phyloP scores from a whole-genome alignment of 352 stramenopile genomes.

The Pythium biforme region DNA sequence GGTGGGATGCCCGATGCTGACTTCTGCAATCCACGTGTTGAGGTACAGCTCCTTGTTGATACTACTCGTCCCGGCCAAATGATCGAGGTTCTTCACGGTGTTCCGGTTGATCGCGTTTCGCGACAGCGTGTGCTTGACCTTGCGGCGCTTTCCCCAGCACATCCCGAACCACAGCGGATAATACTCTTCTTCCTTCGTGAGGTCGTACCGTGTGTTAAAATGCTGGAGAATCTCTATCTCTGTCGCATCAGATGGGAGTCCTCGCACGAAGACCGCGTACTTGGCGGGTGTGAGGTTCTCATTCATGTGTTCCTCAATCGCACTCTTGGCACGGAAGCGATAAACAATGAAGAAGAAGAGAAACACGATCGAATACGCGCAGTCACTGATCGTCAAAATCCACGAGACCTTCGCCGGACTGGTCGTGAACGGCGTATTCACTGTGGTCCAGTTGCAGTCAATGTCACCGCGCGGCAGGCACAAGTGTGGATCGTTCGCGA shows the following conservation, averaged over 20 bases:
- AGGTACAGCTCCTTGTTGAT: slow-evolving; percentile 65
- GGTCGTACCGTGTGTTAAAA: slow-evolving; percentile 76
- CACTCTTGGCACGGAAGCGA: slow-evolving; percentile 34
- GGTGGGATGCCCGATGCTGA: slow-evolving; percentile 76
- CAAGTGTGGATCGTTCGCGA: slow-evolving; percentile 34
- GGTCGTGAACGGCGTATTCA: slow-evolving; percentile 69
- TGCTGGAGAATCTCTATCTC: slow-evolving; percentile 65
- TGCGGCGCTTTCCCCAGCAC: slow-evolving; percentile 57
- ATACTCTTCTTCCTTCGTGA: slow-evolving; percentile 61
- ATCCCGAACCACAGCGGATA: slow-evolving; percentile 59
- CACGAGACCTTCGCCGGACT: slow-evolving; percentile 57
- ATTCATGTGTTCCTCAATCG: slow-evolving; percentile 64
- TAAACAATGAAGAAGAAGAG: slow-evolving; percentile 66
- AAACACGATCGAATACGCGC: slow-evolving; percentile 67
- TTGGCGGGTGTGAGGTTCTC: slow-evolving; percentile 82
- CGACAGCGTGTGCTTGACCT: slow-evolving; percentile 46
- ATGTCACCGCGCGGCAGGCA: slow-evolving; percentile 59
- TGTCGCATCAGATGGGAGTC: slow-evolving; percentile 64
- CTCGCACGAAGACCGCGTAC: slow-evolving; percentile 76
- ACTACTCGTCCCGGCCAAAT: slow-evolving; percentile 43
- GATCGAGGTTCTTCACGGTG: slow-evolving; percentile 65
- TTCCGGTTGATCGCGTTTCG: slow-evolving; percentile 41
- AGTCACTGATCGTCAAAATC: slow-evolving; percentile 71
- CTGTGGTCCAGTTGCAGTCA: slow-evolving; percentile 66
- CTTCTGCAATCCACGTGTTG: slow-evolving; percentile 84